These are phyloP conservation scores for Flueggea neowawraea DNA, from an alignment of 441 rosid genomes.

Conservation along the genomic window DNA sequence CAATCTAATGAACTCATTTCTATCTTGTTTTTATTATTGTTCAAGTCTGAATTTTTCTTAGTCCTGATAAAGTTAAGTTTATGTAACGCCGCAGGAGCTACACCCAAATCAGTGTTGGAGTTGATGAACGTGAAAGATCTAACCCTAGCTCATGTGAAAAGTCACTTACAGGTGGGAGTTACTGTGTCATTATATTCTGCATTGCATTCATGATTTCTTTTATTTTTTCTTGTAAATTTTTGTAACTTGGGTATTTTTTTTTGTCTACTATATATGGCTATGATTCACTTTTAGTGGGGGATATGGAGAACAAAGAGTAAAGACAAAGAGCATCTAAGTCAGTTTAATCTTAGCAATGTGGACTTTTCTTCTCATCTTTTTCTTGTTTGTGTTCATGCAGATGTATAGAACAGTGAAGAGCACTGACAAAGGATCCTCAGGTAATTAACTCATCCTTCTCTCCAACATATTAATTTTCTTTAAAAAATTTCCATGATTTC, in stretches of 20 bases:
- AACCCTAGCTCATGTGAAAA: conserved; percentile 99
- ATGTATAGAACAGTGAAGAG: conserved; percentile 99
- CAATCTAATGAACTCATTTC: not conserved
- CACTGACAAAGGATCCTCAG: conserved; percentile 82
- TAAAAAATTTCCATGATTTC: too few species aligned
- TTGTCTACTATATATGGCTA: too few species aligned
- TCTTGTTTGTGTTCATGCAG: conserved; percentile 52
- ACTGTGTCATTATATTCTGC: conserved; percentile 18
- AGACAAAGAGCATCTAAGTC: conserved; percentile 52
- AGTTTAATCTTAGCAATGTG: conserved; percentile 32
- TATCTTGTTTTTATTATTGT: not conserved
- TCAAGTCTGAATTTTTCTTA: too few species aligned
- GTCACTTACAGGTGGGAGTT: conserved; percentile 93
- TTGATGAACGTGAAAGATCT: conserved; percentile 98
- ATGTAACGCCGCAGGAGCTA: conserved; percentile 65
- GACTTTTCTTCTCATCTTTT: conserved; percentile 20
- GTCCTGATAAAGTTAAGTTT: not conserved
- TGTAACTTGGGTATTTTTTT: too few species aligned
- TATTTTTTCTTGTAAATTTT: not conserved
- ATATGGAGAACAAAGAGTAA: conserved; percentile 29
- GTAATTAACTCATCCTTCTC: conserved; percentile 33
- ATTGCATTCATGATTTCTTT: not conserved
- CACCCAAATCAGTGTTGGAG: conserved; percentile 97
- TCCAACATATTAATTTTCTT: not conserved
- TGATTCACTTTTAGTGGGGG: not conserved